Conservation (phyloP, 163 green algal species). For the Smithsoniella earleae region DNA sequence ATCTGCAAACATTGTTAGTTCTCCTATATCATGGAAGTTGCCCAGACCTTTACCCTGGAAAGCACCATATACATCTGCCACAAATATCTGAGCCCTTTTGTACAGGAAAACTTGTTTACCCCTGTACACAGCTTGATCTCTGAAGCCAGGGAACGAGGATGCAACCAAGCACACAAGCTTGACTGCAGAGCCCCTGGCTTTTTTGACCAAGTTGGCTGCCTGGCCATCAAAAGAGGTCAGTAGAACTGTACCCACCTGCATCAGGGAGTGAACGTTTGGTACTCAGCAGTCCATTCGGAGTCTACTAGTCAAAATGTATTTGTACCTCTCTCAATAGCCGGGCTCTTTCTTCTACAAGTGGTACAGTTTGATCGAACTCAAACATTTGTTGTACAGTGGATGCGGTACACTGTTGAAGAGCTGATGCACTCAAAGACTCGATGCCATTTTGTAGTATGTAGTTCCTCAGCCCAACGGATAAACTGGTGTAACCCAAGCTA, state of each 20-base stretch:
- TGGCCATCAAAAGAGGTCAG: conserved; percentile 49
- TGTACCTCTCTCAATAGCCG: conserved; percentile 71
- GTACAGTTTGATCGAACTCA: conserved; percentile 47
- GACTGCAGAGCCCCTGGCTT: conserved; percentile 50
- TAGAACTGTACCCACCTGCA: conserved; percentile 55
- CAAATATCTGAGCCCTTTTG: conserved; percentile 94
- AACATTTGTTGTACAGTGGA: conserved; percentile 41
- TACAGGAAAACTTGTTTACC: conserved; percentile 77
- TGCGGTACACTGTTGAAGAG: too few species aligned
- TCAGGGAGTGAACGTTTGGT: too few species aligned
- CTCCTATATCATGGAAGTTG: conserved; percentile 66
- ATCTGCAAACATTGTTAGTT: conserved; percentile 91
- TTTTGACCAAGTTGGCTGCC: conserved; percentile 55
- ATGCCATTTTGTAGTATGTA: conserved; percentile 28
- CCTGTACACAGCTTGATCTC: conserved; percentile 67
- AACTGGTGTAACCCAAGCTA: background rate
- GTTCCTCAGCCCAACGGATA: conserved; percentile 25
- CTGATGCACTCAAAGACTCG: too few species aligned
- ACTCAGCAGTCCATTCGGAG: too few species aligned
- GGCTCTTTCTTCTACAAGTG: conserved; percentile 68
- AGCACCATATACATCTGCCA: conserved; percentile 40
- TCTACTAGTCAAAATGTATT: too few species aligned
- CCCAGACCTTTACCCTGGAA: conserved; percentile 60
- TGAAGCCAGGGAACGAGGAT: conserved; percentile 70
- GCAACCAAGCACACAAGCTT: conserved; percentile 63